Percentiles rank a stretch among this genome's conserved stretches.
Conservation (phyloP, 2,329 filamentous ascomycete genomes). For the Lasiodiplodia citricola region DNA sequence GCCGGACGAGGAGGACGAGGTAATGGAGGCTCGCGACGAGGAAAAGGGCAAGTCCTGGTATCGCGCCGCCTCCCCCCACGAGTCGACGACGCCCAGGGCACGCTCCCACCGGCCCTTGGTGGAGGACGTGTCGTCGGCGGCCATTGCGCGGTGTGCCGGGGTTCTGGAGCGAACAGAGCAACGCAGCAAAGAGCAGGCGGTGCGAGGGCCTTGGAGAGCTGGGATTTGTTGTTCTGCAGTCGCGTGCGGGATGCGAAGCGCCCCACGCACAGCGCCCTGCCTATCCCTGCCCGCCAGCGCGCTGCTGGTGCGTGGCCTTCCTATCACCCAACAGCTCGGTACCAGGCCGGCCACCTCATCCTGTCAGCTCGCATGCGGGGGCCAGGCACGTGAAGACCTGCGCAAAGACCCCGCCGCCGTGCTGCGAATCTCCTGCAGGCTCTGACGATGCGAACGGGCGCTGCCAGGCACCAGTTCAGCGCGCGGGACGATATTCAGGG, state of each 20-base stretch:
- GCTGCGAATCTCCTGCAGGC: background rate
- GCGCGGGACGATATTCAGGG: background rate
- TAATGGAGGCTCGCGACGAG: conserved; percentile 28
- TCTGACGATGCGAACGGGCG: background rate
- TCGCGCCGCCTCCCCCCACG: conserved; percentile 6
- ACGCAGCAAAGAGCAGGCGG: background rate
- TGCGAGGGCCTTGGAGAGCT: conserved; percentile 5
- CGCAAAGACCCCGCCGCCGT: background rate
- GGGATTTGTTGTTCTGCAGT: conserved; percentile 14
- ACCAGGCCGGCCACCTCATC: background rate
- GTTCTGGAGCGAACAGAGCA: background rate
- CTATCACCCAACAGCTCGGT: background rate
- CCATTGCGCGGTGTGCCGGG: conserved; percentile 10
- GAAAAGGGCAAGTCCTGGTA: background rate
- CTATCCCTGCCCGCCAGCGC: conserved; percentile 1
- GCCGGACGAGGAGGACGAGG: conserved; percentile 47
- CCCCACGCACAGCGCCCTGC: background rate
- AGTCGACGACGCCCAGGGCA: conserved; percentile 17
- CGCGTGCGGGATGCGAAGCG: background rate
- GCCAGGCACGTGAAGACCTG: background rate
- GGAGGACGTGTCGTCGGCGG: conserved; percentile 14
- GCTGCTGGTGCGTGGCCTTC: background rate
- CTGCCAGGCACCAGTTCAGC: background rate
- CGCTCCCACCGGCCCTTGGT: conserved; percentile 19
- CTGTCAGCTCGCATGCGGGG: background rate